phyloP scores from a whole-genome alignment of 2,329 filamentous ascomycete genomes.

The Apiospora sp. region DNA sequence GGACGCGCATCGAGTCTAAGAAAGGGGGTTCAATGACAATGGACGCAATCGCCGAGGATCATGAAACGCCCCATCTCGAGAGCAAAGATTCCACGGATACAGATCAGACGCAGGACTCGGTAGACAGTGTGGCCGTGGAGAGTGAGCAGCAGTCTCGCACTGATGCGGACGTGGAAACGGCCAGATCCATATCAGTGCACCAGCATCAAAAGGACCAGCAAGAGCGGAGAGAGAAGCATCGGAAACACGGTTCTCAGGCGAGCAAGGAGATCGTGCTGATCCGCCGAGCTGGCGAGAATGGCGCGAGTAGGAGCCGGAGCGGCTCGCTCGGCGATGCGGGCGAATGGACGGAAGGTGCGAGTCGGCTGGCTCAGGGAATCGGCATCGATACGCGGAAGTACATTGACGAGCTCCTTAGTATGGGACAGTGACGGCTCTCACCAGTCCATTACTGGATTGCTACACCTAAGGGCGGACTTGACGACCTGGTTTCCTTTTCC shows the following conservation, averaged over 20 bases:
- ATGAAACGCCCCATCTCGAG: conserved; percentile 11
- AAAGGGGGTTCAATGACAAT: conserved; percentile 23
- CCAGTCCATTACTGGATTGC: background rate
- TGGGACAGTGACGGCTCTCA: conserved; percentile 42
- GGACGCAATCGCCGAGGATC: background rate
- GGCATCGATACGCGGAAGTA: conserved; percentile 80
- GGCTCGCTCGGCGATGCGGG: conserved; percentile 47
- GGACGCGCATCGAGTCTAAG: conserved; percentile 61
- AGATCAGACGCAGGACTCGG: background rate
- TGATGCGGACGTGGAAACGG: background rate
- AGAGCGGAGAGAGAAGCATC: conserved; percentile 20
- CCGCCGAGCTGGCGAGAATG: conserved; percentile 65
- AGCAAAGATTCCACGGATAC: conserved; percentile 23
- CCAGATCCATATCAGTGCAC: conserved; percentile 1
- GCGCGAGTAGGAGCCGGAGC: conserved; percentile 44
- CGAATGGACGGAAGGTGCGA: conserved; percentile 60
- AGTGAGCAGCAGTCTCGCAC: background rate
- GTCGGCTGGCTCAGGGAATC: conserved; percentile 73
- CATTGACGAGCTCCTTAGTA: conserved; percentile 74
- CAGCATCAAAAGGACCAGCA: conserved; percentile 26
- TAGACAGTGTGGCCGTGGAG: background rate
- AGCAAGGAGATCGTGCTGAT: conserved; percentile 70
- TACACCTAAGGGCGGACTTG: background rate
- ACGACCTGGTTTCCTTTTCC: background rate
- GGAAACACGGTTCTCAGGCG: conserved; percentile 36